A percentile compares a stretch with the other conserved stretches of the same genome.
Evolutionary conservation across 2,329 filamentous ascomycete species (phyloP).

Genomic region (Chaetomiaceae sp.): DNA sequence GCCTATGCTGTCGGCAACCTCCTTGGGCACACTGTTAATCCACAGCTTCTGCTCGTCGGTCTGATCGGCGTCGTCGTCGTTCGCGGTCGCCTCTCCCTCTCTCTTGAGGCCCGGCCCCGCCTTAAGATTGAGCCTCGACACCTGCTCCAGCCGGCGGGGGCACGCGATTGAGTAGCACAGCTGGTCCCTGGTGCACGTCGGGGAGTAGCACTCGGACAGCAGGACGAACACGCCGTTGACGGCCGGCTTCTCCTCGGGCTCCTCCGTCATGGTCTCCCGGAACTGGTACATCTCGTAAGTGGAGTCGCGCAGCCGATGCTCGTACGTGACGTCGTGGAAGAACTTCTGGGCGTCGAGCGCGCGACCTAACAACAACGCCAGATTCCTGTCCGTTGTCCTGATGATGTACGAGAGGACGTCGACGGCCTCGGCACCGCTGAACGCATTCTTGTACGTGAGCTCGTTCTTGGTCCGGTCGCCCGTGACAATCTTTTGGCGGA

Average conservation of each 20-base stretch:
- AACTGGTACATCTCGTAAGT: slow-evolving; percentile 95
- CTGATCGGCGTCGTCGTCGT: slow-evolving; percentile 77
- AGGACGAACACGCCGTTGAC: slow-evolving; percentile 97
- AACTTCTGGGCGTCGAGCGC: slow-evolving; percentile 97
- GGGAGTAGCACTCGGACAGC: slow-evolving; percentile 94
- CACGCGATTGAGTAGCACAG: slow-evolving; percentile 98
- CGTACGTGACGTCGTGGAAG: slow-evolving; percentile 98
- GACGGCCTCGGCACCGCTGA: slow-evolving; percentile 91
- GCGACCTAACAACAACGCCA: slow-evolving; percentile 83
- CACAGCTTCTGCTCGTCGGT: slow-evolving; percentile 96
- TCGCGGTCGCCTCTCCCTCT: slow-evolving; percentile 47
- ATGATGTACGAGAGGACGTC: slow-evolving; percentile 96
- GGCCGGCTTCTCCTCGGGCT: slow-evolving; percentile 60
- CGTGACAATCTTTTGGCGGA: slow-evolving; percentile 79
- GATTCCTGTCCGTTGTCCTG: slow-evolving; percentile 89
- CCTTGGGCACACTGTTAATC: slow-evolving; percentile 97
- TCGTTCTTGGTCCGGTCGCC: slow-evolving; percentile 94
- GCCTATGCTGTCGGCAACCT: slow-evolving; percentile 81
- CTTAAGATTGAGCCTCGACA: slow-evolving; percentile 88
- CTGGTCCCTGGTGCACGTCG: slow-evolving; percentile 90
- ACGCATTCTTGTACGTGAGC: slow-evolving; percentile 92
- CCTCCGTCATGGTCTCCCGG: slow-evolving; percentile 83
- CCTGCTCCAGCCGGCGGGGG: slow-evolving; percentile 86
- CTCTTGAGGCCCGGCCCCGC: slow-evolving; percentile 79
- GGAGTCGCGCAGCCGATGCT: slow-evolving; percentile 92